Evolutionary conservation across 352 stramenopile species (phyloP).

Genomic region (Phytophthora boehmeriae): DNA sequence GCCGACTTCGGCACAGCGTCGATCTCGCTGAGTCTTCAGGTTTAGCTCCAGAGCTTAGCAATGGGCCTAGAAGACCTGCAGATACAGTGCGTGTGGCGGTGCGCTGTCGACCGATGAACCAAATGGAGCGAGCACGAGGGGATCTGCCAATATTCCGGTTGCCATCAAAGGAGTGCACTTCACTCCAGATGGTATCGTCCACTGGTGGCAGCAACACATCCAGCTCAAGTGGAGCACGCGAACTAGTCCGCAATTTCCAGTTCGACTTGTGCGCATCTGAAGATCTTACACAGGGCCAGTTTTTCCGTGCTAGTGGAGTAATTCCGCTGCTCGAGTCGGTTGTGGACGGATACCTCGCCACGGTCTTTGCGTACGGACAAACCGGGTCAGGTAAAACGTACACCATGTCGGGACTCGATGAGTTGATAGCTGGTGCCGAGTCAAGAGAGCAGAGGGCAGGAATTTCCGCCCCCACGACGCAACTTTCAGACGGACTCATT

Average conservation of each 20-base stretch:
- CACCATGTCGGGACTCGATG: constrained; percentile 81
- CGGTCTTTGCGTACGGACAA: constrained; percentile 73
- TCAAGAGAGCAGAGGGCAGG: constrained; percentile 23
- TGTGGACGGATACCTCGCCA: constrained; percentile 71
- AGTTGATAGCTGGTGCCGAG: constrained; percentile 43
- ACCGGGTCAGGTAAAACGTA: constrained; percentile 78
- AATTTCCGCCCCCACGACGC: constrained; percentile 9
- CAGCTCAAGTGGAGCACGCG: constrained; percentile 29
- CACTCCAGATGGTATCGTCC: constrained; percentile 64
- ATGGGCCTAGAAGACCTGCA: neutral
- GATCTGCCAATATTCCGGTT: constrained; percentile 68
- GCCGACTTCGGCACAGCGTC: constrained; percentile 4
- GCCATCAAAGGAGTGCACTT: constrained; percentile 41
- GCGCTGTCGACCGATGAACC: constrained; percentile 70
- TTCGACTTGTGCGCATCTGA: constrained; percentile 78
- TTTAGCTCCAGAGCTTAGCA: neutral
- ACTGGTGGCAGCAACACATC: constrained; percentile 24
- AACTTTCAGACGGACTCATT: constrained; percentile 74
- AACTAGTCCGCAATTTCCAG: constrained; percentile 79
- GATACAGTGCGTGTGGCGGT: constrained; percentile 65
- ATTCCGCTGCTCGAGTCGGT: constrained; percentile 69
- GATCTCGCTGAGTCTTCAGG: constrained; percentile 8
- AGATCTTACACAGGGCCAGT: constrained; percentile 60
- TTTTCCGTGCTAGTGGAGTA: constrained; percentile 68
- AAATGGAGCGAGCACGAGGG: constrained; percentile 45